These are phyloP conservation scores for Colletotrichum sp. DNA, from an alignment of 2,329 filamentous ascomycete genomes.

Conservation along the genomic window DNA sequence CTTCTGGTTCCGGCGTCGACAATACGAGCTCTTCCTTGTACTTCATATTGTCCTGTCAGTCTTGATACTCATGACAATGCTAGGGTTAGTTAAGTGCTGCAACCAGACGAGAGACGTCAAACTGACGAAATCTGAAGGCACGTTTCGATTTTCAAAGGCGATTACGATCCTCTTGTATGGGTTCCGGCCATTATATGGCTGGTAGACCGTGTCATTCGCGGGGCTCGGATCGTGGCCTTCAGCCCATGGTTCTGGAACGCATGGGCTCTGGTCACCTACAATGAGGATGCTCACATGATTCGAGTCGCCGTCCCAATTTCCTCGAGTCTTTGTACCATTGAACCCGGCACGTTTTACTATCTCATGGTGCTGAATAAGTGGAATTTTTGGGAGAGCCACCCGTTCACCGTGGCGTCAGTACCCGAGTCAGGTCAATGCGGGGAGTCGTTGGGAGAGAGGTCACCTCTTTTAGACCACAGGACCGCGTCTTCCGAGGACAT, in stretches of 20 bases:
- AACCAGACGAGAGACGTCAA: neutral
- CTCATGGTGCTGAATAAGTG: constrained; percentile 44
- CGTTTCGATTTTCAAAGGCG: constrained; percentile 54
- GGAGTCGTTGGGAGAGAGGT: constrained; percentile 30
- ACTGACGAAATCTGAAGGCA: constrained; percentile 30
- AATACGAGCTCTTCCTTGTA: constrained; percentile 57
- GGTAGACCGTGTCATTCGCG: constrained; percentile 51
- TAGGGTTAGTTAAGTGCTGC: constrained; percentile 31
- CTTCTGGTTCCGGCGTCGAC: constrained; percentile 55
- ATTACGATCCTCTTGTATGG: constrained; percentile 56
- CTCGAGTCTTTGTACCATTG: constrained; percentile 35
- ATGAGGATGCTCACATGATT: constrained; percentile 44
- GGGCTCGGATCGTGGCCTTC: constrained; percentile 44
- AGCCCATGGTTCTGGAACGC: constrained; percentile 42
- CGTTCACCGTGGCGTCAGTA: constrained; percentile 48
- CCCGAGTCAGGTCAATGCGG: neutral
- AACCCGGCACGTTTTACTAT: constrained; percentile 51
- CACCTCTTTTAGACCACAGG: constrained; percentile 32
- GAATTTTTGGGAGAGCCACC: constrained; percentile 54
- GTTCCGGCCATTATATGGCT: constrained; percentile 53
- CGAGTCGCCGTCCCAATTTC: constrained; percentile 41
- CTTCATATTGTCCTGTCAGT: constrained; percentile 58
- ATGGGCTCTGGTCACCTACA: constrained; percentile 37
- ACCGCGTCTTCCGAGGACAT: neutral
- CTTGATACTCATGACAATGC: constrained; percentile 53